Base-by-base conservation (phyloP, 208 protist species). In the Leishmania gerbilli region DNA sequence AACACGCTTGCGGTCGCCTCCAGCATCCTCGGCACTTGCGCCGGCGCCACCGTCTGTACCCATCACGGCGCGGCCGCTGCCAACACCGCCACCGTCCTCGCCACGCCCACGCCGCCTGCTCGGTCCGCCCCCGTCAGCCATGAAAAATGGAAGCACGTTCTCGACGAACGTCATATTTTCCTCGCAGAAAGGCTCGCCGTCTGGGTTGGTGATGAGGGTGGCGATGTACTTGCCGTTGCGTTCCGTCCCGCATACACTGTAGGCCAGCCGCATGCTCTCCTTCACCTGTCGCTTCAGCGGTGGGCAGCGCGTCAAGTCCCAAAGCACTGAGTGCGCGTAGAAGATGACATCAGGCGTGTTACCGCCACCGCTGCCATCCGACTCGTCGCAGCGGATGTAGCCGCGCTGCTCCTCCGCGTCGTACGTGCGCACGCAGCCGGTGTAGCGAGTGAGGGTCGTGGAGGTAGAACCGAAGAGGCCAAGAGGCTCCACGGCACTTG, bases 341-440 rank as follows among this genome's bases (percentile, higher is more conserved):
- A 96, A 96, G 11, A 90, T 76, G 11, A 96, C 93, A 72, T 86
- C 82, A 2, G 82, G 82, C 15, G 74, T 76, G 74, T 62, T 75
- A 45, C 62, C 24, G 72, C 72, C 47, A 55, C 85, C 78, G 13
- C 74, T 72, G 31, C 55, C 56, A 64, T 79, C 80, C 4, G 68
- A 47, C 71, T 91, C 89, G 53, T 95, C 90, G 51, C 91, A 90
- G 17, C 84, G 89, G 71, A 96, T 86, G 75, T 94, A 90, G 58
- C 93, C 93, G 42, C 91, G 89, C 75, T 87, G 84, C 64, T 94
- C 91, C 67, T 95, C 91, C 13, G 84, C 77, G 77, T 92, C 88
- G 79, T 93, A 95, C 34, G 85, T 83, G 64, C 90, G 90, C 40
- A 96, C 84, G 31, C 84, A 90, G 21, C 93, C 93, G 5, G 82